A percentile compares a stretch with the other conserved stretches of the same genome.
Evolutionary conservation across 305 asterid species (phyloP).

Genomic region (Rubia tinctorum): DNA sequence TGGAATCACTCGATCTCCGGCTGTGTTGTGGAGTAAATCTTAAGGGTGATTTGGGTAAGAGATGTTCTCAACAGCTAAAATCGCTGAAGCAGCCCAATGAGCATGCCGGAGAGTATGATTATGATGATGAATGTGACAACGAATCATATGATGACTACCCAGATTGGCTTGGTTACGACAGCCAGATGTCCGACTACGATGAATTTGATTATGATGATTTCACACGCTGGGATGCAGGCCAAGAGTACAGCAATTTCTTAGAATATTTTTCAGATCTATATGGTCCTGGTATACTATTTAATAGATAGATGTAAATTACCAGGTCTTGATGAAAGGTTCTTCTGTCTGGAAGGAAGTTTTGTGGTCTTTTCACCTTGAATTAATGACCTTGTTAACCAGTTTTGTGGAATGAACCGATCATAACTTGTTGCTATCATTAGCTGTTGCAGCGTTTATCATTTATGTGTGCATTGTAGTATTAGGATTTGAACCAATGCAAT

Average conservation of each 20-base stretch:
- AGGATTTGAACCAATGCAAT: too few species aligned
- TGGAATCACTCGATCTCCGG: conserved; percentile 24
- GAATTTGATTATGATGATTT: conserved; percentile 3
- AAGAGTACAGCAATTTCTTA: conserved; percentile 3
- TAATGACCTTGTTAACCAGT: too few species aligned
- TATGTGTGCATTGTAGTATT: too few species aligned
- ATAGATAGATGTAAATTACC: neutral
- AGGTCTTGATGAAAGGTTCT: neutral
- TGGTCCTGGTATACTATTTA: neutral
- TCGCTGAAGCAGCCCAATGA: conserved; percentile 21
- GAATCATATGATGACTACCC: neutral
- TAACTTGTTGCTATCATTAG: too few species aligned
- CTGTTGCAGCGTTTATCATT: too few species aligned
- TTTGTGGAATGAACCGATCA: too few species aligned
- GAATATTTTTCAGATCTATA: neutral
- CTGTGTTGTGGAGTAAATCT: conserved; percentile 13
- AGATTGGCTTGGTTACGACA: neutral
- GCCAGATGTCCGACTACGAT: neutral
- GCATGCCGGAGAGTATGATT: conserved; percentile 9
- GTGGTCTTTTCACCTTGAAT: neutral
- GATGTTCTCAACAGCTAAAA: conserved; percentile 20
- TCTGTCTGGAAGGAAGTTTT: neutral
- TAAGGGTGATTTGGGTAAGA: conserved; percentile 21
- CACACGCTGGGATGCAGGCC: neutral
- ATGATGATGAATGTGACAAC: neutral